Percentiles rank a stretch among this genome's conserved stretches.
Evolutionary conservation across 345 rosid genomes (phyloP).

Genomic region (Citrus sinensis): DNA sequence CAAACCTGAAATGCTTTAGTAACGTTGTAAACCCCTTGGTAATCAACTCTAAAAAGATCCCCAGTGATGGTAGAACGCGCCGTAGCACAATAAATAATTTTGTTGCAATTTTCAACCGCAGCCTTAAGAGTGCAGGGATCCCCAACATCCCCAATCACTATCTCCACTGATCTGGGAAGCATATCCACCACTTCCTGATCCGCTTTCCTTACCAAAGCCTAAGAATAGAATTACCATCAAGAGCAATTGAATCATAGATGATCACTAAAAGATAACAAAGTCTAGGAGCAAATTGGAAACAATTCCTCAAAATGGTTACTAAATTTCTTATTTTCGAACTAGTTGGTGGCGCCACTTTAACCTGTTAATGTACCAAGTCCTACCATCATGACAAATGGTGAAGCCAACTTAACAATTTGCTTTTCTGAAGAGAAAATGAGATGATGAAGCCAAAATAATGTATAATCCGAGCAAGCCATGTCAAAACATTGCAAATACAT

Average conservation of each 20-base stretch:
- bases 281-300: neutral
- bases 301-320: neutral
- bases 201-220: slow-evolving; percentile 76
- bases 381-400: neutral
- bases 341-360: neutral
- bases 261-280: neutral
- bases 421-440: neutral
- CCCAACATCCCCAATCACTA: slow-evolving; percentile 84
- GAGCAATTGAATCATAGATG: neutral
- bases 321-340: neutral
- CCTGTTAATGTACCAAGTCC: neutral
- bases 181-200: slow-evolving; percentile 64
- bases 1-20: slow-evolving; percentile 83
- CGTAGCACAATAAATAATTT: slow-evolving; percentile 90
- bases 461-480: neutral
- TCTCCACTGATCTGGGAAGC: slow-evolving; percentile 91
- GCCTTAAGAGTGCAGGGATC: slow-evolving; percentile 62
- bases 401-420: neutral
- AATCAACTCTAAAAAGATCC: slow-evolving; percentile 85
- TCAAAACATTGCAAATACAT: neutral
- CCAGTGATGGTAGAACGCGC: slow-evolving; percentile 89
- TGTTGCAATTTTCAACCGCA: slow-evolving; percentile 84
- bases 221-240: neutral
- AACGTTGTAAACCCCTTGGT: slow-evolving; percentile 86
- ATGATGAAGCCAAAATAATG: neutral